Conservation (phyloP, 2,329 filamentous ascomycete species). For the Thielaviopsis musarum region DNA sequence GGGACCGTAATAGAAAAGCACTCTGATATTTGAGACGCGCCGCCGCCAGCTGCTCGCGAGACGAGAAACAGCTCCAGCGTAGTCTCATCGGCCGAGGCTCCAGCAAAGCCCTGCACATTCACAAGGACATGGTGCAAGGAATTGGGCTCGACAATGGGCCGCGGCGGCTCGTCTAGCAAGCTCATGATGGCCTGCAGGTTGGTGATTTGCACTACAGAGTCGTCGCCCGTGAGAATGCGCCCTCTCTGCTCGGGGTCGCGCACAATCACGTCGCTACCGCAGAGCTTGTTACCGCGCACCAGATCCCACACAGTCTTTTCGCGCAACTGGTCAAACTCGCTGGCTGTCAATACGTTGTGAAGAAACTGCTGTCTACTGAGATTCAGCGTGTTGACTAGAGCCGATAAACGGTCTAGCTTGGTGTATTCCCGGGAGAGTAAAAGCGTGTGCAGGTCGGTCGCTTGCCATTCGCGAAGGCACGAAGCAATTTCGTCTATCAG, state of each 20-base stretch:
- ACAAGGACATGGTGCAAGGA: constrained; percentile 68
- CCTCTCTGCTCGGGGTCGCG: constrained; percentile 72
- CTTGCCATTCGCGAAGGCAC: constrained; percentile 95
- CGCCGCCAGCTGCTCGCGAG: constrained; percentile 46
- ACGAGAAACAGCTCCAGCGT: constrained; percentile 66
- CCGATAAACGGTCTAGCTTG: constrained; percentile 63
- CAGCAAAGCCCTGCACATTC: constrained; percentile 68
- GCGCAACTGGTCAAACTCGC: constrained; percentile 65
- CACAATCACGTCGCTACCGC: constrained; percentile 87
- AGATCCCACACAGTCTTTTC: constrained; percentile 93
- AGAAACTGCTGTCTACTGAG: constrained; percentile 75
- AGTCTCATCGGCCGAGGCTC: constrained; percentile 57
- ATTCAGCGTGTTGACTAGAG: constrained; percentile 68
- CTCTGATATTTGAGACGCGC: constrained; percentile 58
- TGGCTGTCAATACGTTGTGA: constrained; percentile 78
- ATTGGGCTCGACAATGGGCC: constrained; percentile 46
- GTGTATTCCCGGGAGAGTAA: constrained; percentile 69
- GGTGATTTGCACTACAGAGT: constrained; percentile 82
- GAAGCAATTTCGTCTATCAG: constrained; percentile 95
- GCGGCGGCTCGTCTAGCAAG: constrained; percentile 68
- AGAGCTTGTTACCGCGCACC: constrained; percentile 83
- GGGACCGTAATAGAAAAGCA: constrained; percentile 66
- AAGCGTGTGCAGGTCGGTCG: constrained; percentile 85
- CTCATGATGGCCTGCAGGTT: constrained; percentile 93
- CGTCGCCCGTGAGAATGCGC: constrained; percentile 74